Evolutionary conservation across 441 rosid genomes (phyloP), one percentile per base, ranked within the genome.

Genomic region (Pelargonium australe): DNA sequence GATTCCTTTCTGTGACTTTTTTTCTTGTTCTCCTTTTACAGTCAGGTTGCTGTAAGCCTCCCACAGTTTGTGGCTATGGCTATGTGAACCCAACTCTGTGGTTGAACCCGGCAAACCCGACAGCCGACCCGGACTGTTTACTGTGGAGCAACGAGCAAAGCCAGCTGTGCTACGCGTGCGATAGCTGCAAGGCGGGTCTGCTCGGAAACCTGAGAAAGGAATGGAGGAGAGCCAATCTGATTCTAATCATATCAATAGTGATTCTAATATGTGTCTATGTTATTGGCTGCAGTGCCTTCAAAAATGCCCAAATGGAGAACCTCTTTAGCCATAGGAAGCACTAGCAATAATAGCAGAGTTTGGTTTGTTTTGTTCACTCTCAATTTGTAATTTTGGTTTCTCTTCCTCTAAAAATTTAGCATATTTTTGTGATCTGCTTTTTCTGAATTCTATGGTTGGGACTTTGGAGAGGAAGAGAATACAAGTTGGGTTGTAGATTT

Each of bases 1-100:
- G 16, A 40, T 57, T 40, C 45, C 16, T 37, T 8, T 16, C 14
- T 65, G 13, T 34, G 40, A 3, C 17, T 1, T 0, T 65, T 3
- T 74, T 11, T 25, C 23, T 40, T 63, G 13, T 74, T 8, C 14
- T 67, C 45, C 0, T 23, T 2, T 2, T 13, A 41, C 80, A 87
- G 93, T 86, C 93, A n/a, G 93, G 93, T 10, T 87, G 93, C 66
- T 87, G 93, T 69, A 87, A 87, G 72, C 93, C 93, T 4, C 93
- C 92, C 2, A 76, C 82, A 5, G 70, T 53, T 1, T 87, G 93
- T 67, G 93, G 90, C 19, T 86, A 81, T 80, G 79, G 62, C 63
- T 87, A 73, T 1, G 86, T 78, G 77, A 83, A 78, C 77, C 90
- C 90, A 47, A 87, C 87, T 12, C 4, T 78, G 41, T 88, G 93